Percentiles rank a stretch among this genome's conserved stretches.
Conservation (phyloP, 805 yeast genomes). For the Candida odintsovae region DNA sequence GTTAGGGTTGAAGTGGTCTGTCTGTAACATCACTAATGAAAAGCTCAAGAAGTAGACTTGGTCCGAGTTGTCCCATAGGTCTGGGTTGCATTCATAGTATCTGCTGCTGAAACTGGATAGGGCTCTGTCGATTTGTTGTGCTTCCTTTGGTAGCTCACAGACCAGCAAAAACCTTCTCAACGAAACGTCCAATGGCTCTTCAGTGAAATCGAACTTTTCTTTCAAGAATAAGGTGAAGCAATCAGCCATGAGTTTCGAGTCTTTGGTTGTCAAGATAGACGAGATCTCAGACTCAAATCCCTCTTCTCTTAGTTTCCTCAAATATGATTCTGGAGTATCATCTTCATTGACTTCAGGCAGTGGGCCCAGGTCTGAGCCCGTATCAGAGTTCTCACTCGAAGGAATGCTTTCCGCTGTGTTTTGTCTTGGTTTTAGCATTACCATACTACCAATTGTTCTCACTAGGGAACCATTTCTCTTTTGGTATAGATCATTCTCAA, state of each 20-base stretch:
- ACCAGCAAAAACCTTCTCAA: slow-evolving; percentile 52
- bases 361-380: slow-evolving; percentile 7
- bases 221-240: slow-evolving; percentile 26
- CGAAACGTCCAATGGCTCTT: slow-evolving; percentile 61
- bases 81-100: slow-evolving; percentile 31
- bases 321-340: slow-evolving; percentile 26
- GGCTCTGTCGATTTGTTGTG: slow-evolving; percentile 72
- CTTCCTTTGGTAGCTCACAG: slow-evolving; percentile 60
- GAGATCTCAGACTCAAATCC: slow-evolving; percentile 28
- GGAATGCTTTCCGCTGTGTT: slow-evolving; percentile 5
- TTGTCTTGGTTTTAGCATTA: slow-evolving; percentile 26
- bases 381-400: slow-evolving; percentile 8
- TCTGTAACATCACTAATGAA: slow-evolving; percentile 65
- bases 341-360: slow-evolving; percentile 25
- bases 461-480: slow-evolving; percentile 33
- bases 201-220: slow-evolving; percentile 40
- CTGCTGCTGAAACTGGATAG: slow-evolving; percentile 50
- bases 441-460: slow-evolving; percentile 31
- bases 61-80: slow-evolving; percentile 34
- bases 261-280: slow-evolving; percentile 24
- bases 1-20: slow-evolving; percentile 64
- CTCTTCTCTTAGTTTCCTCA: slow-evolving; percentile 20
- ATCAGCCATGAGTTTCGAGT: slow-evolving; percentile 20
- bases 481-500: slow-evolving; percentile 21
- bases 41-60: slow-evolving; percentile 59